Evolutionary conservation across 106 monocot genomes (phyloP).

Genomic region (Allium fistulosum): DNA sequence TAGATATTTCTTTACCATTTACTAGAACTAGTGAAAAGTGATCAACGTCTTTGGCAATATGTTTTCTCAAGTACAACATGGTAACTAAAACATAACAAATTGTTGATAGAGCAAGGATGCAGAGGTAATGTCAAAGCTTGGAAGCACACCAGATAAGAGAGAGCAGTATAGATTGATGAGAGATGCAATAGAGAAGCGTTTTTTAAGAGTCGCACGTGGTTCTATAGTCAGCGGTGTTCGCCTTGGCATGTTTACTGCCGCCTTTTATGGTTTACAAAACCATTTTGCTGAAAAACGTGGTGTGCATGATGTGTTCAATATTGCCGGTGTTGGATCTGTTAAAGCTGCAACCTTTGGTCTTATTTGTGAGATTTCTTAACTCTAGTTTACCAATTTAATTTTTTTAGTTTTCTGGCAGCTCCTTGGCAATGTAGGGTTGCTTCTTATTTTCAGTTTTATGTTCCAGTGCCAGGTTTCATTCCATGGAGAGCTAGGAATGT

Average conservation of each 20-base stretch:
- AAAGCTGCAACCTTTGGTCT: conserved; percentile 90
- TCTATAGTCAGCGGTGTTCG: conserved; percentile 88
- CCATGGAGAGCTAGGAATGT: conserved; percentile 72
- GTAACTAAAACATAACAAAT: no score
- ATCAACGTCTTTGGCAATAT: no score
- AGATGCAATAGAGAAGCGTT: conserved; percentile 99
- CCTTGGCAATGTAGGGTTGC: no score
- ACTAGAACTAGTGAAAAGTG: no score
- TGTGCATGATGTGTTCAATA: conserved; percentile 86
- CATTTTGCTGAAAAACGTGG: conserved; percentile 69
- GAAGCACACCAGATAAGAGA: conserved; percentile 87
- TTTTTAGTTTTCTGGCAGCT: background rate
- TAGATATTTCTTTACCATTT: no score
- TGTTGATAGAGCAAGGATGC: conserved; percentile 88
- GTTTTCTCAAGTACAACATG: no score
- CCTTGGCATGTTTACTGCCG: conserved; percentile 88
- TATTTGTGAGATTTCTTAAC: conserved; percentile 50
- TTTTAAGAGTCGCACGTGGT: conserved; percentile 65
- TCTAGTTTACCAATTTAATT: background rate
- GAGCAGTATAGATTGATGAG: conserved; percentile 96
- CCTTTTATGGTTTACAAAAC: conserved; percentile 76
- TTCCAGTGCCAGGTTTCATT: conserved; percentile 60
- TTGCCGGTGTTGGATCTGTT: conserved; percentile 86
- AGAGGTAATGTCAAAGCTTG: conserved; percentile 95
- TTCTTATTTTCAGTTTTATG: background rate